Evolutionary conservation across 2,329 filamentous ascomycete species (phyloP).

Genomic region (Fusarium sp.): DNA sequence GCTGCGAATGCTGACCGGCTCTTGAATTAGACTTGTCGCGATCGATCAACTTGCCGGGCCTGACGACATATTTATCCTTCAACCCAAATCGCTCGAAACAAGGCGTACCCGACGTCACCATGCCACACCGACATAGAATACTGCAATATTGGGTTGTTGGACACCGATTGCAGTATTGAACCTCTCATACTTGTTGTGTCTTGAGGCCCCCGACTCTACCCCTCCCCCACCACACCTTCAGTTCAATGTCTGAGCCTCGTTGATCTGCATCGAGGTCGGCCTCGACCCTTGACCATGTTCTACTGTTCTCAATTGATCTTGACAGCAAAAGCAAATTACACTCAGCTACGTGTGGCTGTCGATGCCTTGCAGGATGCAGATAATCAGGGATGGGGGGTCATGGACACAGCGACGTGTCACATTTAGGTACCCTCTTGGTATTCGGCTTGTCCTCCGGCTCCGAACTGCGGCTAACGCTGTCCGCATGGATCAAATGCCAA

Average conservation of each 20-base stretch:
- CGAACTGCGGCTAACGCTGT: neutral
- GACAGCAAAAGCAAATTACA: slow-evolving; percentile 22
- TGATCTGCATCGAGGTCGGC: neutral
- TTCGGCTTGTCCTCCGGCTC: neutral
- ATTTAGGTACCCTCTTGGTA: slow-evolving; percentile 2
- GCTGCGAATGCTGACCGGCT: neutral
- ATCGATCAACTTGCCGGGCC: neutral
- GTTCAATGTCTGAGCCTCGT: neutral
- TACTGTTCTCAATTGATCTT: neutral
- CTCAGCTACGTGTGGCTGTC: neutral
- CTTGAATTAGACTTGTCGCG: neutral
- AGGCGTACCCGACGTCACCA: neutral
- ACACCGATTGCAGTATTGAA: neutral
- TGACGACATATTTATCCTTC: slow-evolving; percentile 20
- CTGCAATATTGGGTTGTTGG: neutral
- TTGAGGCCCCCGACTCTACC: slow-evolving; percentile 2
- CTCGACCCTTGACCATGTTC: neutral
- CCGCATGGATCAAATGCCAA: neutral
- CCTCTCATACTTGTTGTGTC: neutral
- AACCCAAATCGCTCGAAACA: neutral
- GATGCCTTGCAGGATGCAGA: slow-evolving; percentile 1
- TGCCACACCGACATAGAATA: neutral
- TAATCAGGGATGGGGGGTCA: neutral
- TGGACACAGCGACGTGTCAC: slow-evolving; percentile 7
- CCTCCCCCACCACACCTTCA: neutral